Conservation (phyloP, 2,329 filamentous ascomycete genomes). For the Xylogone sp. region DNA sequence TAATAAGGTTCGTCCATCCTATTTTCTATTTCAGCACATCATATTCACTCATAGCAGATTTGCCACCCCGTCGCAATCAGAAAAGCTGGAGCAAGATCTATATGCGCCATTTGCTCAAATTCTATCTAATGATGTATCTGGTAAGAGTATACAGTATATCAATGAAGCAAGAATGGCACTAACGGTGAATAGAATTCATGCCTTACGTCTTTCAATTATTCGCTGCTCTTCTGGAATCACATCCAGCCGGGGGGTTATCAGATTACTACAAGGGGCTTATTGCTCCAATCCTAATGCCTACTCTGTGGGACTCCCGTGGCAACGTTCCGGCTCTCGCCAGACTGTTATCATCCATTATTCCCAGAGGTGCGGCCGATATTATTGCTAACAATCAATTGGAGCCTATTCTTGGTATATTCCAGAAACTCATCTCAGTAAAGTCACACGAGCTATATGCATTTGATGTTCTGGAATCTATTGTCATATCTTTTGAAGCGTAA, state of each 20-base stretch:
- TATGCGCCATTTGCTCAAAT: constrained; percentile 82
- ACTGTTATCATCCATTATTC: constrained; percentile 78
- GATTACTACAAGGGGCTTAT: constrained; percentile 78
- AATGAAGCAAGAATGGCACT: constrained; percentile 16
- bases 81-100: constrained; percentile 73
- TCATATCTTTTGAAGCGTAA: constrained; percentile 68
- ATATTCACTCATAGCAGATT: constrained; percentile 38
- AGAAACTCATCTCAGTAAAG: constrained; percentile 70
- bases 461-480: constrained; percentile 80
- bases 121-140: constrained; percentile 76
- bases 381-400: constrained; percentile 77
- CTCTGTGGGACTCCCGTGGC: constrained; percentile 85
- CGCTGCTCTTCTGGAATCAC: constrained; percentile 82
- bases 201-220: constrained; percentile 97
- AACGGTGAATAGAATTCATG: constrained; percentile 68
- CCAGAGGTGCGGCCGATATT: constrained; percentile 70
- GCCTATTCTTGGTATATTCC: constrained; percentile 90
- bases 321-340: constrained; percentile 90
- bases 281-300: constrained; percentile 71
- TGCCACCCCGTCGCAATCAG: constrained; percentile 64
- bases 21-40: constrained; percentile 1
- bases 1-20: constrained; percentile 59
- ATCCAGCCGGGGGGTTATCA: constrained; percentile 73
- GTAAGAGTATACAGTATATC: constrained; percentile 37
- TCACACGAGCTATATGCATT: constrained; percentile 71